Conservation (phyloP, 345 rosid species). For the Aethionema arabicum region DNA sequence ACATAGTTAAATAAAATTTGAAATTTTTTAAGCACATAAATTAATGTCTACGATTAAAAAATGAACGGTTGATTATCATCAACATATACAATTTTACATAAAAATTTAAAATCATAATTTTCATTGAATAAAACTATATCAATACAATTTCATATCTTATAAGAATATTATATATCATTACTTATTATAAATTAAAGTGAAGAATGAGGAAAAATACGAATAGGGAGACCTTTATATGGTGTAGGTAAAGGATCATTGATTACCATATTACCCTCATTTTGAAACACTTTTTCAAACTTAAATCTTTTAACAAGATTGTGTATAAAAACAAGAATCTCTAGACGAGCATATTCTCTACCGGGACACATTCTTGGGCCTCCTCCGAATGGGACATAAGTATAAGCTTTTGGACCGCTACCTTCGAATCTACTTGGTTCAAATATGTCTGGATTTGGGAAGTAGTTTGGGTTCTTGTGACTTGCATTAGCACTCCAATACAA, state of each 20-base stretch:
- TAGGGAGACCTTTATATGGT: constrained; percentile 44
- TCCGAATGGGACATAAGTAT: constrained; percentile 50
- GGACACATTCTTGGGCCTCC: constrained; percentile 61
- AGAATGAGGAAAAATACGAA: constrained; percentile 36
- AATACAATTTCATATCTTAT: no score
- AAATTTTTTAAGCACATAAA: no score
- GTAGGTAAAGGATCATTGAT: constrained; percentile 42
- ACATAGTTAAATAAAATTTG: no score
- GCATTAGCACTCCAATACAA: constrained; percentile 50
- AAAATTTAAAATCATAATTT: no score
- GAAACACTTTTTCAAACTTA: constrained; percentile 43
- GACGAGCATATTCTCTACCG: constrained; percentile 47
- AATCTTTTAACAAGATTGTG: constrained; percentile 45
- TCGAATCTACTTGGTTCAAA: constrained; percentile 49
- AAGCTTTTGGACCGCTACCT: constrained; percentile 46
- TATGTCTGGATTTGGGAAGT: constrained; percentile 46
- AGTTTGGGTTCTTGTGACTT: constrained; percentile 39
- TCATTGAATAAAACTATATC: no score
- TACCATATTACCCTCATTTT: constrained; percentile 40
- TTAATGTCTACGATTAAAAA: no score
- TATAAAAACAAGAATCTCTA: constrained; percentile 51
- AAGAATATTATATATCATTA: no score
- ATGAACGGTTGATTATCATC: no score
- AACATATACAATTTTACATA: no score
- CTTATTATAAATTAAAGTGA: neutral